phyloP scores from a whole-genome alignment of 2,329 filamentous ascomycete genomes.

The Nemania abortiva region DNA sequence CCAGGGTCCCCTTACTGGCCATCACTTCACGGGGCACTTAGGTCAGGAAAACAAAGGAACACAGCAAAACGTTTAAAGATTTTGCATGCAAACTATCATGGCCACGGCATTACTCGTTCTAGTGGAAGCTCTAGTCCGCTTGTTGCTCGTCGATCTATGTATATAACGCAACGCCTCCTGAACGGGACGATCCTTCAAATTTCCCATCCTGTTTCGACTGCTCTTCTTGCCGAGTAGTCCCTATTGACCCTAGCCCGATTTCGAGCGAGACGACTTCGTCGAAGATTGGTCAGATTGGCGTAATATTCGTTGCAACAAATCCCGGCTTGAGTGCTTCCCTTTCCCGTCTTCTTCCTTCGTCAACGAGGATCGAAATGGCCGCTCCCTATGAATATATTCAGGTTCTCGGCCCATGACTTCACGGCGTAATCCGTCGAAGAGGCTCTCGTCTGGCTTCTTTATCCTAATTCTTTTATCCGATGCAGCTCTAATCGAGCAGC shows the following conservation, averaged over 20 bases:
- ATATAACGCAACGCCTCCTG: constrained; percentile 44
- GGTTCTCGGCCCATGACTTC: constrained; percentile 48
- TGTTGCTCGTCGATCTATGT: constrained; percentile 44
- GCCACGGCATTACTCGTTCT: not conserved
- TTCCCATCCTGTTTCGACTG: constrained; percentile 17
- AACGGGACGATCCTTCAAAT: constrained; percentile 30
- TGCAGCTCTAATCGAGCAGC: constrained; percentile 39
- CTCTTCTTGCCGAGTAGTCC: constrained; percentile 14
- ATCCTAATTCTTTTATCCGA: constrained; percentile 39
- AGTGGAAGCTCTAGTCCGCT: constrained; percentile 22
- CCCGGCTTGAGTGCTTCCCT: constrained; percentile 40
- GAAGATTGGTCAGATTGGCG: constrained; percentile 26
- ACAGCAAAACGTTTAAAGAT: no score
- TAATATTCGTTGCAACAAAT: constrained; percentile 46
- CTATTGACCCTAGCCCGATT: constrained; percentile 13
- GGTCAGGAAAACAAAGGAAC: no score
- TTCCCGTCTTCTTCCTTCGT: constrained; percentile 25
- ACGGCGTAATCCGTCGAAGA: constrained; percentile 44
- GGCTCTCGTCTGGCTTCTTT: constrained; percentile 22
- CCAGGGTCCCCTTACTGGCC: no score
- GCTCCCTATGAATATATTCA: constrained; percentile 37
- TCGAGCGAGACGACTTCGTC: constrained; percentile 27
- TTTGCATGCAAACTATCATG: not conserved
- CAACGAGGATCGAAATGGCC: constrained; percentile 3
- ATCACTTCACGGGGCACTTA: no score